Conservation (phyloP, 176 grass and related monocot genomes). For the Raddia guianensis region DNA sequence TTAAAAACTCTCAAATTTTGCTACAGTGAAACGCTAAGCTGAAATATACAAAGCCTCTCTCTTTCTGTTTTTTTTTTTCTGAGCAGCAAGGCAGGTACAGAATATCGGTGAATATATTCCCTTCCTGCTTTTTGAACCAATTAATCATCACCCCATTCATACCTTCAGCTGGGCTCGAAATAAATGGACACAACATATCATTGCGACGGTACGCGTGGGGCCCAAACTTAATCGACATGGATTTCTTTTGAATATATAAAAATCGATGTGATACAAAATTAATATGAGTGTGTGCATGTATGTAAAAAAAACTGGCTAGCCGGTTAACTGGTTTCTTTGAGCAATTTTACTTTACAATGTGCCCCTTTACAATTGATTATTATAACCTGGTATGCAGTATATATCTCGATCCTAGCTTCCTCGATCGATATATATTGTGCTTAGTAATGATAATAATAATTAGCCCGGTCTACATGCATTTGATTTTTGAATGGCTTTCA, state of each 20-base stretch:
- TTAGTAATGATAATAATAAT: no score
- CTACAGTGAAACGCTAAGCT: no score
- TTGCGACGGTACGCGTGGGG: background rate
- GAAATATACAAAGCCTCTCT: no score
- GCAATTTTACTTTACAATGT: background rate
- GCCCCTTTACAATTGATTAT: no score
- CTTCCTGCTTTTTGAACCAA: slow-evolving; percentile 28
- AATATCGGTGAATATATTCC: slow-evolving; percentile 29
- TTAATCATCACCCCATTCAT: slow-evolving; percentile 33
- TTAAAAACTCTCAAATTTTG: no score
- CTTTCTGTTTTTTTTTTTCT: no score
- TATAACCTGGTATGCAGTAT: no score
- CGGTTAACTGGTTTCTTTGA: background rate
- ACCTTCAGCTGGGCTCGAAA: slow-evolving; percentile 3
- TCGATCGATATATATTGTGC: no score
- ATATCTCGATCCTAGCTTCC: no score
- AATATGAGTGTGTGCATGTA: background rate
- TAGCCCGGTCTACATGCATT: no score
- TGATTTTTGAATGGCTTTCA: no score
- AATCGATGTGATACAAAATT: background rate
- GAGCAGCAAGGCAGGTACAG: background rate
- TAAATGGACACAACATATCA: slow-evolving; percentile 22
- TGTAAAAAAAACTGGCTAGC: background rate
- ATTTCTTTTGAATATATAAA: background rate
- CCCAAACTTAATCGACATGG: background rate